A percentile compares a stretch with the other conserved stretches of the same genome.
Conservation (phyloP, 805 yeast species). For the Yarrowia divulgata region DNA sequence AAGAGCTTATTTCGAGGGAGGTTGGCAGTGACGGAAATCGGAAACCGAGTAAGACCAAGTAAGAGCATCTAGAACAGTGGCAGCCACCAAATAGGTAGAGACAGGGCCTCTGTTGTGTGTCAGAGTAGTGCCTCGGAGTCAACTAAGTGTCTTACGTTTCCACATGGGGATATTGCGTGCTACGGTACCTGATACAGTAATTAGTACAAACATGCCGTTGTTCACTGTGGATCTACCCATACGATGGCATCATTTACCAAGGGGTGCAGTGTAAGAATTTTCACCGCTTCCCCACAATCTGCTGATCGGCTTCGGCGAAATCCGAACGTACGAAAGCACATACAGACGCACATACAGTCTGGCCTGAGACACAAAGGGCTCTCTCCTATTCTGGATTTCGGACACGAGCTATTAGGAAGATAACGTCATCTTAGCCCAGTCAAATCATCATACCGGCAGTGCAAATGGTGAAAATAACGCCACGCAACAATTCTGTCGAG, state of each 20-base stretch:
- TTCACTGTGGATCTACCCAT: not conserved
- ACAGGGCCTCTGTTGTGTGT: not conserved
- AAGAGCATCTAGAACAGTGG: not conserved
- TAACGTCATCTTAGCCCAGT: slow-evolving; percentile 2
- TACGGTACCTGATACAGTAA: too few relatives aligned
- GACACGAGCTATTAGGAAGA: too few relatives aligned
- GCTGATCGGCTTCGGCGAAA: slow-evolving; percentile 18
- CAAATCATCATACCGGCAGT: too few relatives aligned
- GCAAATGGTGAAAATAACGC: too few relatives aligned
- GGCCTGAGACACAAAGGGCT: slow-evolving; percentile 3
- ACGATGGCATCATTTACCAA: slow-evolving; percentile 1
- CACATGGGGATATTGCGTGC: too few relatives aligned
- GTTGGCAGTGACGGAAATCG: too few relatives aligned
- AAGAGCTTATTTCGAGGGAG: slow-evolving; percentile 3
- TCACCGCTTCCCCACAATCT: slow-evolving; percentile 11
- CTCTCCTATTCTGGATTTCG: not conserved
- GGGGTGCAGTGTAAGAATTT: slow-evolving; percentile 5
- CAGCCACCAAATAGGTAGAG: not conserved
- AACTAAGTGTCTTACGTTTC: too few relatives aligned
- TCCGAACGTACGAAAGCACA: not conserved
- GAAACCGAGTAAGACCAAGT: too few relatives aligned
- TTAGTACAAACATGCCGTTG: too few relatives aligned
- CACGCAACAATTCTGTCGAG: too few relatives aligned
- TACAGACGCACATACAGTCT: slow-evolving; percentile 6
- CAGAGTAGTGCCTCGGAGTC: too few relatives aligned